These are phyloP conservation scores for Suhomyces xylopsoci DNA, from an alignment of 805 yeast species.

Conservation along the genomic window DNA sequence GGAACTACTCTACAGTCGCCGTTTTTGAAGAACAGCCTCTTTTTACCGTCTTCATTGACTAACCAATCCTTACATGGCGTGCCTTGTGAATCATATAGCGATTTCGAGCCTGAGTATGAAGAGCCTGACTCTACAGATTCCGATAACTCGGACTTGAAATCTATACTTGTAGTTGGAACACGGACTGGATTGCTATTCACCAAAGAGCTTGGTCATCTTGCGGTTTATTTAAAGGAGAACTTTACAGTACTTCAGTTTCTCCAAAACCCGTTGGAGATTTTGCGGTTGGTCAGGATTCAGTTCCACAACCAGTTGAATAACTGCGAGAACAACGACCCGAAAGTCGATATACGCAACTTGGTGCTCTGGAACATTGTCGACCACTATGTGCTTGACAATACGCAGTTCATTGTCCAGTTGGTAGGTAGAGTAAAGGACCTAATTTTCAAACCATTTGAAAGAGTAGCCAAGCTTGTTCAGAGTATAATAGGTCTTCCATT, in stretches of 20 bases:
- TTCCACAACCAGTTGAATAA: not conserved
- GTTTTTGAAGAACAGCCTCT: not conserved
- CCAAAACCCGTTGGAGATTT: not conserved
- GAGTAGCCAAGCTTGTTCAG: slow-evolving; percentile 1
- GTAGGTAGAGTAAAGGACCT: not conserved
- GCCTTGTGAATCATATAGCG: not conserved
- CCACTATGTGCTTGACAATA: slow-evolving; percentile 8
- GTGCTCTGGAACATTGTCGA: slow-evolving; percentile 15
- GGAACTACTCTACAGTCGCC: not conserved
- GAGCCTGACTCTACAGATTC: not conserved
- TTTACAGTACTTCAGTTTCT: not conserved
- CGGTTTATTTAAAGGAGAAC: not conserved
- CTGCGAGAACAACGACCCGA: not conserved
- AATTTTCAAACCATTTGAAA: not conserved
- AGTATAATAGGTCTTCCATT: slow-evolving; percentile 16
- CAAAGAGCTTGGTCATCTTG: not conserved
- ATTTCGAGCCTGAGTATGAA: not conserved
- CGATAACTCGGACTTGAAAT: not conserved
- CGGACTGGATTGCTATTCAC: not conserved
- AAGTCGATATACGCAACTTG: slow-evolving; percentile 1
- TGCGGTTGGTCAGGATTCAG: not conserved
- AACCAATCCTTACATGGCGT: not conserved
- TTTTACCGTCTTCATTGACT: not conserved
- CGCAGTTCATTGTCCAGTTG: not conserved
- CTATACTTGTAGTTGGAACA: not conserved